phyloP scores from a whole-genome alignment of 2,329 filamentous ascomycete genomes.

The Fusarium humuli region DNA sequence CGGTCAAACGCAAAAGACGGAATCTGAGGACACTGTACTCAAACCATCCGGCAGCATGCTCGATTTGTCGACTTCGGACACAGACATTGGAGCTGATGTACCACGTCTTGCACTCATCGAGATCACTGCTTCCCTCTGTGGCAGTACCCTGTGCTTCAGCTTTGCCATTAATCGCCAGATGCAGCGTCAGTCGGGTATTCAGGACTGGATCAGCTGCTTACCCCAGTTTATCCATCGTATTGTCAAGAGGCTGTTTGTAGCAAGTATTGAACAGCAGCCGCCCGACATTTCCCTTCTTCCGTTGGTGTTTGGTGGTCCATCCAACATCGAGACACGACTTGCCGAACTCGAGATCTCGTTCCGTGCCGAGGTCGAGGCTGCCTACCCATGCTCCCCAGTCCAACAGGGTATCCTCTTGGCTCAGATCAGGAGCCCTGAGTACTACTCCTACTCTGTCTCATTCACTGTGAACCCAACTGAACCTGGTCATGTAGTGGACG shows the following conservation, averaged over 20 bases:
- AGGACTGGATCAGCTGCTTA: not conserved
- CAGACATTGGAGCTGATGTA: conserved; percentile 21
- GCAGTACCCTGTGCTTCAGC: not conserved
- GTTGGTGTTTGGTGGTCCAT: not conserved
- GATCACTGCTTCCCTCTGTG: conserved; percentile 23
- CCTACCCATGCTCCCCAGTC: conserved; percentile 39
- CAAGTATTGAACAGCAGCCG: not conserved
- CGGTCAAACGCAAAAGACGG: conserved; percentile 15
- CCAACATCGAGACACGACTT: not conserved
- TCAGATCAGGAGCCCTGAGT: conserved; percentile 28
- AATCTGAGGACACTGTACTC: conserved; percentile 14
- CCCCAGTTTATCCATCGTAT: not conserved
- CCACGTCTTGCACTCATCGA: conserved; percentile 36
- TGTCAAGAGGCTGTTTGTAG: not conserved
- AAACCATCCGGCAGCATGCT: conserved; percentile 1
- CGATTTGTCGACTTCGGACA: conserved; percentile 6
- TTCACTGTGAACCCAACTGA: conserved; percentile 9
- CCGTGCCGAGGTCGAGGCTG: conserved; percentile 12
- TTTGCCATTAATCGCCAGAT: conserved; percentile 29
- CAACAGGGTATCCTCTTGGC: conserved; percentile 42
- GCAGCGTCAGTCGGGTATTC: not conserved
- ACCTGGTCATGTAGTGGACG: not conserved
- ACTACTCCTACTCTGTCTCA: conserved; percentile 40
- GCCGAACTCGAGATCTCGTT: not conserved
- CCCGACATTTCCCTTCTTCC: conserved; percentile 24